Conservation (phyloP, 768 basidiomycete genomes). For the Calocybe indica region DNA sequence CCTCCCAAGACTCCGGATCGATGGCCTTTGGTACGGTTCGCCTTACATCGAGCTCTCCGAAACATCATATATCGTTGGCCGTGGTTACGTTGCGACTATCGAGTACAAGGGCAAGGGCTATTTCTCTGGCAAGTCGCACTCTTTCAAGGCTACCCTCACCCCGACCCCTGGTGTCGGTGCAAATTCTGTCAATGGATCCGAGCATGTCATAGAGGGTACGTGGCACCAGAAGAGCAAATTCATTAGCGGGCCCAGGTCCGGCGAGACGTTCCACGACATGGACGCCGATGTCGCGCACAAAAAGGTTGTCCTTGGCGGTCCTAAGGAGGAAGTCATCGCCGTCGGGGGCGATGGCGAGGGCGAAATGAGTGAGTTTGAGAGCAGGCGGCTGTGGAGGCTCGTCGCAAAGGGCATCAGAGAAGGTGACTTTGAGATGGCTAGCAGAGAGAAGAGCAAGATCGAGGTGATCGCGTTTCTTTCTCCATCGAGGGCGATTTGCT, state of each 20-base stretch:
- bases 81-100: slow-evolving; percentile 43
- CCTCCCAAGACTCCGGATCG: slow-evolving; percentile 86
- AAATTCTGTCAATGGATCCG: slow-evolving; percentile 9
- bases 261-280: slow-evolving; percentile 71
- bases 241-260: slow-evolving; percentile 16
- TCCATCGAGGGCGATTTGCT: background rate
- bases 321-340: slow-evolving; percentile 73
- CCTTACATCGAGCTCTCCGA: slow-evolving; percentile 92
- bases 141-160: slow-evolving; percentile 79
- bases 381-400: slow-evolving; percentile 73
- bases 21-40: slow-evolving; percentile 87
- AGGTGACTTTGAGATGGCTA: slow-evolving; percentile 90
- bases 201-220: slow-evolving; percentile 67
- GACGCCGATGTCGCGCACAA: slow-evolving; percentile 6
- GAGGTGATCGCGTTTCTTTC: slow-evolving; percentile 52
- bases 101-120: slow-evolving; percentile 98
- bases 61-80: slow-evolving; percentile 64
- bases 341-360: slow-evolving; percentile 47
- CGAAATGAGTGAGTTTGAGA: slow-evolving; percentile 80
- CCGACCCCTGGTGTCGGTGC: slow-evolving; percentile 37
- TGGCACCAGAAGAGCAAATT: slow-evolving; percentile 72
- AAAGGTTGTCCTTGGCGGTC: slow-evolving; percentile 12
- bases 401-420: slow-evolving; percentile 90
- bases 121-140: slow-evolving; percentile 88
- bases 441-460: slow-evolving; percentile 81